Percentiles rank a stretch among this genome's conserved stretches.
These are phyloP conservation scores for Garcileccinum viscosum DNA, from an alignment of 1,284 basidiomycete genomes.

Conservation along the genomic window DNA sequence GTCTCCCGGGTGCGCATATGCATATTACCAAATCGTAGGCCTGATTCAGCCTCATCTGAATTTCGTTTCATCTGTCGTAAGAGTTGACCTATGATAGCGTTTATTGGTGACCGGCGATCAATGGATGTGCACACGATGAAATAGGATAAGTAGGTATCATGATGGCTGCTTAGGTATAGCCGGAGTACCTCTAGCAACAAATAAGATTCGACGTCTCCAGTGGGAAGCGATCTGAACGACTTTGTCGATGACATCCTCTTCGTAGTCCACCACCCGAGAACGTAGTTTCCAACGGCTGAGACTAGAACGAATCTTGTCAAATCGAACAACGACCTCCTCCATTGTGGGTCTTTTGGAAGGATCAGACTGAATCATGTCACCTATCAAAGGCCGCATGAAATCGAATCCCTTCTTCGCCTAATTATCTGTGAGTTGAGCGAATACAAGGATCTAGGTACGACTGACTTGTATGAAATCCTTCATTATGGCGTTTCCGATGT, in stretches of 20 bases:
- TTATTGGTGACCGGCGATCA: no score
- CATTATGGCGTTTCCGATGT: slow-evolving; percentile 41
- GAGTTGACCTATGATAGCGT: no score
- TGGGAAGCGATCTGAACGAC: neutral
- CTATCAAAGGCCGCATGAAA: neutral
- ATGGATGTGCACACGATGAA: no score
- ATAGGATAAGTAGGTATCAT: neutral
- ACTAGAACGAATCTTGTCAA: neutral
- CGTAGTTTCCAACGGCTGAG: neutral
- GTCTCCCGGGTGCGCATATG: no score
- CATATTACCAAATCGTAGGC: no score
- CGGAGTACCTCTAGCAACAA: neutral
- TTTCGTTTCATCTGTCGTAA: no score
- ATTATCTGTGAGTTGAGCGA: neutral
- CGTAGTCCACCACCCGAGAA: neutral
- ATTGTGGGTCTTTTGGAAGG: neutral
- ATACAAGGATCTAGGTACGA: neutral
- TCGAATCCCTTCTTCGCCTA: slow-evolving; percentile 3
- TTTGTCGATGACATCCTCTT: neutral
- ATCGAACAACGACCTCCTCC: neutral
- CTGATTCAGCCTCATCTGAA: no score
- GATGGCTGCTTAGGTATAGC: neutral
- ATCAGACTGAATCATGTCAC: neutral
- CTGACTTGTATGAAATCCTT: slow-evolving; percentile 37
- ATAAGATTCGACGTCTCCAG: neutral